Conservation (phyloP, 2,329 filamentous ascomycete genomes). For the Microcera coccophila region DNA sequence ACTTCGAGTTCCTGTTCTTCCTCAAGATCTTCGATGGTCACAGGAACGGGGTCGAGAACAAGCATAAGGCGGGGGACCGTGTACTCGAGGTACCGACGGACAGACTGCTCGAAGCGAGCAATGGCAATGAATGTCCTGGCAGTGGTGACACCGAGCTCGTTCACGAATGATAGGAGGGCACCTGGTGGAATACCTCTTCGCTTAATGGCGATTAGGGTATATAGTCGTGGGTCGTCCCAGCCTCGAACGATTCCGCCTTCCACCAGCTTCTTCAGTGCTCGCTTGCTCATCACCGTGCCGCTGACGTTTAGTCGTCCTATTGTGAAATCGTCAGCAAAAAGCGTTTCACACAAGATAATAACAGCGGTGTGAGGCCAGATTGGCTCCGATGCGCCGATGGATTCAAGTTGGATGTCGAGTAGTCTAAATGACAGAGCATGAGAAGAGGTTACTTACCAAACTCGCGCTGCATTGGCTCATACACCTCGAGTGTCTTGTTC, state of each 20-base stretch:
- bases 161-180: conserved; percentile 84
- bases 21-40: conserved; percentile 73
- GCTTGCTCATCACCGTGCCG: conserved; percentile 83
- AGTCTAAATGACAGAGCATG: neutral
- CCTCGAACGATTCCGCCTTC: conserved; percentile 72
- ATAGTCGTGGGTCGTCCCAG: conserved; percentile 90
- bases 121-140: conserved; percentile 75
- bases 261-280: conserved; percentile 76
- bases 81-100: conserved; percentile 81
- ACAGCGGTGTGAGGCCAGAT: too few relatives aligned
- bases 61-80: conserved; percentile 88
- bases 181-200: conserved; percentile 83
- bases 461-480: conserved; percentile 92
- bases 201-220: conserved; percentile 79
- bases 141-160: conserved; percentile 87
- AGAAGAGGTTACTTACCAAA: conserved; percentile 53
- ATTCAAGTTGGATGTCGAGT: neutral
- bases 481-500: conserved; percentile 75
- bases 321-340: too few relatives aligned
- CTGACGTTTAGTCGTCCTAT: conserved; percentile 58
- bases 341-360: too few relatives aligned
- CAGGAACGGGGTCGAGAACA: conserved; percentile 77
- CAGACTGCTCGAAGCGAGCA: conserved; percentile 75
- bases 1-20: conserved; percentile 52
- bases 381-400: neutral